Evolutionary conservation across 2,329 filamentous ascomycete species (phyloP), one percentile per base, ranked within the genome.

Genomic region (Colletotrichum orchidophilum): DNA sequence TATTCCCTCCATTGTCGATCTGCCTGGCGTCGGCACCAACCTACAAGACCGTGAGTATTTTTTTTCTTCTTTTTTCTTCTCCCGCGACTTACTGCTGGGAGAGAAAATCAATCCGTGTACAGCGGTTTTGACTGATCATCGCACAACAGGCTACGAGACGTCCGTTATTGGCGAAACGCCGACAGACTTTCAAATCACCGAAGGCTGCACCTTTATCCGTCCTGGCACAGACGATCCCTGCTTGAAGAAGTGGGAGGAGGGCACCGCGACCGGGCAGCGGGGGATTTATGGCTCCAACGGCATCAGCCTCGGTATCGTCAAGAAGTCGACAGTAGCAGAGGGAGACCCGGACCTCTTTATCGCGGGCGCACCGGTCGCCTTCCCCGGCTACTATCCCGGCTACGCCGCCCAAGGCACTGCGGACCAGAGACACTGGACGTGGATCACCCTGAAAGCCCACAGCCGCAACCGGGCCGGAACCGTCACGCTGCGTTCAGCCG

Each of bases 21-120:
- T 90, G 1, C 90, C 89, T 0, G 91, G 89, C 57, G 90, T 93
- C 12, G 91, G 91, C 31, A 85, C 83, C 49, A 91, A 91, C 78
- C 66, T 79, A 0, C 75, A 76, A 29, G 78, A 80, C 27, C 77
- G 77, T 61, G 29, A 61, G 58, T 33, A 2, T 27, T 15, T 18
- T 27, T 24, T 27, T 7, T 31, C n/a, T 21, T 7, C 11, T 9
- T 1, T n/a, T n/a, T n/a, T n/a, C n/a, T n/a, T n/a, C n/a, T n/a
- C n/a, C n/a, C n/a, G n/a, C n/a, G n/a, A 46, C 9, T 46, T 46
- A 18, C 39, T 46, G 39, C 39, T n/a, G 39, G n/a, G n/a, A n/a
- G n/a, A n/a, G n/a, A n/a, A n/a, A n/a, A n/a, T n/a, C n/a, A n/a
- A 46, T 46, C 3, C 57, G 9, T 21, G 12, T 11, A 21, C 6